A percentile compares a stretch with the other conserved stretches of the same genome.
Conservation (phyloP, 2,329 filamentous ascomycete genomes). For the Incumbomyces delicatus region DNA sequence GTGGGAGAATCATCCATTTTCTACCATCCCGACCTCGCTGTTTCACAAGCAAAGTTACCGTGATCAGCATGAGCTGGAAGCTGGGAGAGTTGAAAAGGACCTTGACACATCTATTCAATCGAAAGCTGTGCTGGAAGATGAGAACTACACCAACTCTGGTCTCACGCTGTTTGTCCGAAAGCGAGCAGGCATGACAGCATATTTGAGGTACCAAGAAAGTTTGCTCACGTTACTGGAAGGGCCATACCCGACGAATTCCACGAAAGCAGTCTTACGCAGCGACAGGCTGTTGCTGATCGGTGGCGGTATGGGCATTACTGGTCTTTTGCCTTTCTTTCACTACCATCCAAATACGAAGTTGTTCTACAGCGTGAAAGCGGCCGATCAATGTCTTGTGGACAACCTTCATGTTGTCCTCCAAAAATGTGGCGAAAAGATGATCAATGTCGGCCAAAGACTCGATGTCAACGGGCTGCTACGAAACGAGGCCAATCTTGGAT, state of each 20-base stretch:
- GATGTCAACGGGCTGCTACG: slow-evolving; percentile 22
- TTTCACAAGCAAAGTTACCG: too few species aligned
- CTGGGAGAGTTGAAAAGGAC: too few species aligned
- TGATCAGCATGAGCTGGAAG: too few species aligned
- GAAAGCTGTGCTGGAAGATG: background rate
- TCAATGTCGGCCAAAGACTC: slow-evolving; percentile 28
- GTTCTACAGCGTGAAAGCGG: slow-evolving; percentile 4
- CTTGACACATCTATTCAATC: too few species aligned
- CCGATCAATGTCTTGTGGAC: slow-evolving; percentile 22
- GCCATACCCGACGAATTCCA: slow-evolving; percentile 28
- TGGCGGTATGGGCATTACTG: slow-evolving; percentile 43
- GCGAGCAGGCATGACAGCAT: slow-evolving; percentile 27
- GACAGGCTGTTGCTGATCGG: slow-evolving; percentile 35
- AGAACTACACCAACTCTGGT: background rate
- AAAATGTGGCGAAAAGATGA: slow-evolving; percentile 26
- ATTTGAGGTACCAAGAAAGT: slow-evolving; percentile 18
- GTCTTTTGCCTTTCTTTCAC: slow-evolving; percentile 28
- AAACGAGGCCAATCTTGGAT: slow-evolving; percentile 24
- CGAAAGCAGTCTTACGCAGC: slow-evolving; percentile 22
- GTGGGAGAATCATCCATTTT: slow-evolving; percentile 51
- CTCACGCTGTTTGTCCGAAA: background rate
- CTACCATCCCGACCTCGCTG: slow-evolving; percentile 11
- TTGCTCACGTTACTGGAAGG: slow-evolving; percentile 33
- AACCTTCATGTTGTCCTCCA: slow-evolving; percentile 23
- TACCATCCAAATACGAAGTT: slow-evolving; percentile 22